Evolutionary conservation across 805 yeast genomes (phyloP), one percentile per base, ranked within the genome.

Genomic region (Saturnispora saitoi): DNA sequence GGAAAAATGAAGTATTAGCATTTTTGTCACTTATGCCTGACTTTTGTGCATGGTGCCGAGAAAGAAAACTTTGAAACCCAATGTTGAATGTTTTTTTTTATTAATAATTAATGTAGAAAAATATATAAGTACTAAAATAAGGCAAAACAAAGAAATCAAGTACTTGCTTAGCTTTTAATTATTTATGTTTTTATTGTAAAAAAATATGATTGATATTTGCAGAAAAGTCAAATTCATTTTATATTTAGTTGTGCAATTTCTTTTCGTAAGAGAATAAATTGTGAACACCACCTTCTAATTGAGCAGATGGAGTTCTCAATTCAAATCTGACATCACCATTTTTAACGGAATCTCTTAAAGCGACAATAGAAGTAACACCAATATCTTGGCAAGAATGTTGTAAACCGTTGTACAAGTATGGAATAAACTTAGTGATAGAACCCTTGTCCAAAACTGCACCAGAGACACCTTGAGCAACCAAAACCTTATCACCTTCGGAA

Each of bases 301-400:
- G 99, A 56, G 99, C 96, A 64, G 96, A 86, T 45, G 98, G 95
- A 58, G 98, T 90, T 81, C 99, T 88, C 71, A 84, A 82, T 75
- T 93, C 99, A 65, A 93, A 93, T 74, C 99, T 83, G 54, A 89
- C 83, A 30, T 70, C 72, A 58, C 95, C 95, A 49, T 60, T 55
- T 60, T 72, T 73, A 53, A 86, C 91, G 42, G 74, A 68, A 51
- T 70, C 70, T 64, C 83, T 83, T 68, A 93, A 78, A 38, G 70
- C 80, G 15, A 58, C 65, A 57, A 86, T 66, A 42, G 93, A 81
- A 60, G 65, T 61, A 55, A 84, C 85, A 71, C 99, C 99, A 69
- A 93, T 88, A 69, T 93, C 99, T 77, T 93, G 99, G 69, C 95
- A 86, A 65, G 99, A 91, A 70, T 93, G 99, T 78, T 93, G 97